Base-by-base conservation (phyloP, 768 basidiomycete species). In the Chlorophyllum brunneum region DNA sequence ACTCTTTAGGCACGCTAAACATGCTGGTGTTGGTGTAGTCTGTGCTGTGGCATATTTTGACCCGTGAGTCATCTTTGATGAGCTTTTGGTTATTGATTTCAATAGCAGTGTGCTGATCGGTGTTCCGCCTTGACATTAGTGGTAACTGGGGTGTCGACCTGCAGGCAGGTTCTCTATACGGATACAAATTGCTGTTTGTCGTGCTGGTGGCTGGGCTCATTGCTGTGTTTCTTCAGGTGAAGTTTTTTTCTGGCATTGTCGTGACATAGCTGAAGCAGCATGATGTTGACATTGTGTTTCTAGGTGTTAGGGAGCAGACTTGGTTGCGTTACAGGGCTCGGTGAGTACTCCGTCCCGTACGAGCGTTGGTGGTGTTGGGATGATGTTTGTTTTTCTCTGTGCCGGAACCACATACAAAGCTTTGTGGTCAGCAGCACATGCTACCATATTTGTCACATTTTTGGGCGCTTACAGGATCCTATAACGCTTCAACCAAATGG, bases 91-190 rank as follows among this genome's bases (percentile, higher is more conserved):
- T 37, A 40, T 42, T 37, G 13, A 50, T 53, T 24, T 20, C 51
- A 52, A 37, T 44, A 39, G 42, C 51, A 29, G 5, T 26, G 18
- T 7, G 5, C 40, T 51, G 24, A 42, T 56, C 47, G 9, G 18
- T 27, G 15, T 30, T n/a, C 18, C 22, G n/a, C 48, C 13, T 23
- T 20, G 13, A 4, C 22, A 31, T 40, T 18, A 86, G 85, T 16
- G 89, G 92, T 24, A 95, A 94, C 62, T 93, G 92, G 92, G 82
- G 86, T 15, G 92, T 93, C 13, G 92, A 94, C 69, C 71, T 95
- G 6, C 86, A 90, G 67, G 92, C 92, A 1, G 92, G 92, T 8
- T 87, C 88, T 16, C 66, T 83, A 51, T 95, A 79, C 63, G 93
- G 95, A 0, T 97, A 95, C 68, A 80, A 79, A 54, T 75, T 95